These are phyloP conservation scores for Comarum palustre DNA, from an alignment of 306 rosid genomes.

Conservation along the genomic window DNA sequence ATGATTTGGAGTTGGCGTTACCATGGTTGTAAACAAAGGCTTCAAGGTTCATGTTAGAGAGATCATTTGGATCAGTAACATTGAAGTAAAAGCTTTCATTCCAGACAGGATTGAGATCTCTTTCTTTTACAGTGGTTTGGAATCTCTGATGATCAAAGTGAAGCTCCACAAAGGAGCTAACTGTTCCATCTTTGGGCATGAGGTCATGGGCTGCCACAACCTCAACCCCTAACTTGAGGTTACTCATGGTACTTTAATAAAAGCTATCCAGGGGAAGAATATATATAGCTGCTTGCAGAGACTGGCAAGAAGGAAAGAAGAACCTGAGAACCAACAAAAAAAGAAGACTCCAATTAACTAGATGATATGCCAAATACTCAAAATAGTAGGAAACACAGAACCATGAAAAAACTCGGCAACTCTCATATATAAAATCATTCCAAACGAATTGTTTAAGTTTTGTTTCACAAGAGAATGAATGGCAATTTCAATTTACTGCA, in stretches of 20 bases:
- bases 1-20: conserved; percentile 38
- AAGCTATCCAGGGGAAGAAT: neutral
- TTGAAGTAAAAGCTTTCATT: conserved; percentile 80
- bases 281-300: conserved; percentile 22
- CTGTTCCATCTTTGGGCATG: conserved; percentile 68
- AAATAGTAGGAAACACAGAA: conserved; percentile 2
- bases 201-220: conserved; percentile 83
- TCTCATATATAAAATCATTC: neutral
- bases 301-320: conserved; percentile 6
- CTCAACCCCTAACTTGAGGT: conserved; percentile 74
- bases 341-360: conserved; percentile 1
- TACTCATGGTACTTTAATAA: conserved; percentile 46
- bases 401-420: neutral
- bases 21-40: conserved; percentile 48
- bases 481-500: neutral
- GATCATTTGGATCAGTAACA: conserved; percentile 59
- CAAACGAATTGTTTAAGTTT: neutral
- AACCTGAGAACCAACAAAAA: conserved; percentile 36
- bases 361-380: neutral
- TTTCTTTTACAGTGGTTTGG: conserved; percentile 63
- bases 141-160: conserved; percentile 70
- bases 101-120: conserved; percentile 80
- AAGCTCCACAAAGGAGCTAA: conserved; percentile 72
- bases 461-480: neutral
- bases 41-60: conserved; percentile 60